Evolutionary conservation across 2,329 filamentous ascomycete species (phyloP), one percentile per base, ranked within the genome.

Genomic region (Pseudogymnoascus pannorum): DNA sequence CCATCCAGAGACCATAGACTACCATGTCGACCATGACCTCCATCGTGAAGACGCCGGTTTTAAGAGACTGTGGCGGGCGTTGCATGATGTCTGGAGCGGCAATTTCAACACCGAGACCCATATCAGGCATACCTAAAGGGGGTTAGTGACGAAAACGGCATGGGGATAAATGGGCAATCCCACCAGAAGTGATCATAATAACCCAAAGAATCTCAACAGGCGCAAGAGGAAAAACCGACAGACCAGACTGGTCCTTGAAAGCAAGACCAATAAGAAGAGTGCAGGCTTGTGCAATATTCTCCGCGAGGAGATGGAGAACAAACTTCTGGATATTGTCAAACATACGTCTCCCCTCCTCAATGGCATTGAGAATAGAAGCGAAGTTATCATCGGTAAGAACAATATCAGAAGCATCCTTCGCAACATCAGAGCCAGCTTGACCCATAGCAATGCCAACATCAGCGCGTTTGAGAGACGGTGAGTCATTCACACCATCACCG

Each of bases 401-500:
- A 81, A 96, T 94, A 70, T 95, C 91, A 1, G 89, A 88, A 2
- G 91, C 91, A 74, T 94, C 87, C 69, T 89, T 90, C 64, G 87
- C 87, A 11, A 91, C 87, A 69, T 90, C 87, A 51, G 84, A 87
- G n/a, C 87, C 87, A 48, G 85, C 79, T 65, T 84, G 77, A 57
- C 87, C 87, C 87, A 90, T 91, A 65, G 87, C 87, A 66, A 94
- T 96, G 65, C 89, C 91, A 5, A 96, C 89, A 70, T 96, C 91
- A 2, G 90, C 88, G 48, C 84, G 82, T 81, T 96, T 95, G 73
- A 96, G 81, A 29, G 91, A 95, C 66, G 91, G 90, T 66, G 91
- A 91, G 76, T 96, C 91, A 78, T 96, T 96, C 78, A 96, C 91
- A 83, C 91, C 91, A 69, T 96, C 92, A 81, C 91, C 91, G 77